These are phyloP conservation scores for Lachnellula arida DNA, from an alignment of 2,329 filamentous ascomycete species.

Conservation along the genomic window DNA sequence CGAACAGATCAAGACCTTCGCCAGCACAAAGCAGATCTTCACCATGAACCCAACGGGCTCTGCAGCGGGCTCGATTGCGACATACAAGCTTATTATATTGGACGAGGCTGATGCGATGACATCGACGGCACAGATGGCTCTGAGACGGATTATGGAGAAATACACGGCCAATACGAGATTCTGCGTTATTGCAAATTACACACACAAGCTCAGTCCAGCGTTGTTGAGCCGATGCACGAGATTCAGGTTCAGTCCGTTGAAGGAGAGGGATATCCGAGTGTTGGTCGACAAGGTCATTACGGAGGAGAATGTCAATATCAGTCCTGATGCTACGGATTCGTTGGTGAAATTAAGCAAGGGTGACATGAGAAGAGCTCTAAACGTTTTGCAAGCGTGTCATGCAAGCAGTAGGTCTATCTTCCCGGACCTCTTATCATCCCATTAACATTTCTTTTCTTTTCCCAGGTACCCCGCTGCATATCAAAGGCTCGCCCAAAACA, in stretches of 20 bases:
- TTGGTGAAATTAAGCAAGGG: slow-evolving; percentile 86
- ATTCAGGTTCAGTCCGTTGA: slow-evolving; percentile 91
- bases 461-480: slow-evolving; percentile 61
- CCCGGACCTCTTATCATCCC: not conserved
- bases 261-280: slow-evolving; percentile 77
- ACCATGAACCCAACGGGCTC: slow-evolving; percentile 51
- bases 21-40: slow-evolving; percentile 97
- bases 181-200: slow-evolving; percentile 98
- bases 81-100: slow-evolving; percentile 93
- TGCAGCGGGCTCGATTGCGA: slow-evolving; percentile 52
- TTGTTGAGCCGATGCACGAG: slow-evolving; percentile 89
- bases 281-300: slow-evolving; percentile 87
- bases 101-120: slow-evolving; percentile 99
- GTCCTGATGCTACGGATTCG: slow-evolving; percentile 72
- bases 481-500: slow-evolving; percentile 54
- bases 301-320: slow-evolving; percentile 82
- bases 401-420: slow-evolving; percentile 67
- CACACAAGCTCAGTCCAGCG: slow-evolving; percentile 92
- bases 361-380: slow-evolving; percentile 91
- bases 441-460: not conserved
- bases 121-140: slow-evolving; percentile 95
- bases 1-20: slow-evolving; percentile 99
- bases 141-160: slow-evolving; percentile 97
- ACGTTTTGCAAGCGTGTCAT: slow-evolving; percentile 94
- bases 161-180: slow-evolving; percentile 98